phyloP scores from a whole-genome alignment of 2,329 filamentous ascomycete genomes.

The Aspergillus fischeri region DNA sequence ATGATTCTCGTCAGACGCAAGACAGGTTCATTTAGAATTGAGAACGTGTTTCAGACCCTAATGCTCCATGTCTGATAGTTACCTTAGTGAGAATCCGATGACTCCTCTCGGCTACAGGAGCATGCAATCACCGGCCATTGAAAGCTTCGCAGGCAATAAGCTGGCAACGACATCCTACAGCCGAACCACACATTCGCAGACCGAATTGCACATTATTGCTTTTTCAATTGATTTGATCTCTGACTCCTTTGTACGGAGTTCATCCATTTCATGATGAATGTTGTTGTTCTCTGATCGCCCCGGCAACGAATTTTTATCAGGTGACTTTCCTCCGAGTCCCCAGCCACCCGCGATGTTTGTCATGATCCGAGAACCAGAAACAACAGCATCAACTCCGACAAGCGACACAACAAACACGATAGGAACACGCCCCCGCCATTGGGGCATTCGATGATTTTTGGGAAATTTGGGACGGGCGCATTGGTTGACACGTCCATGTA shows the following conservation, averaged over 20 bases:
- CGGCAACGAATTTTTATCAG: slow-evolving; percentile 6
- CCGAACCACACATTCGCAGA: neutral
- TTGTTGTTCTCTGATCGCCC: slow-evolving; percentile 4
- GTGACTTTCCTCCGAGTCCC: slow-evolving; percentile 6
- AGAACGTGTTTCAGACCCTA: neutral
- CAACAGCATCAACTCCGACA: slow-evolving; percentile 8
- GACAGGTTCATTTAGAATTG: neutral
- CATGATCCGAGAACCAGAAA: slow-evolving; percentile 1
- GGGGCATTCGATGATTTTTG: neutral
- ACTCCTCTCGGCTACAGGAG: neutral
- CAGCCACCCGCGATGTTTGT: slow-evolving; percentile 16
- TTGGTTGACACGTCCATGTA: slow-evolving; percentile 15
- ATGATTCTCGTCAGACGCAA: no score
- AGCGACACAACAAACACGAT: slow-evolving; percentile 1
- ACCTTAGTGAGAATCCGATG: neutral
- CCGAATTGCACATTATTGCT: neutral
- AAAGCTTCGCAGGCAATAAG: neutral
- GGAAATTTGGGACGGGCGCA: slow-evolving; percentile 5
- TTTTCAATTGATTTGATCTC: neutral
- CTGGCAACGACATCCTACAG: neutral
- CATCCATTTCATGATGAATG: neutral
- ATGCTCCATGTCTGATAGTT: neutral
- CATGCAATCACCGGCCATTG: neutral
- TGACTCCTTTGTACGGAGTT: neutral
- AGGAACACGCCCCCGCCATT: slow-evolving; percentile 1